phyloP scores from a whole-genome alignment of 345 rosid genomes.

The Linum trigynum region DNA sequence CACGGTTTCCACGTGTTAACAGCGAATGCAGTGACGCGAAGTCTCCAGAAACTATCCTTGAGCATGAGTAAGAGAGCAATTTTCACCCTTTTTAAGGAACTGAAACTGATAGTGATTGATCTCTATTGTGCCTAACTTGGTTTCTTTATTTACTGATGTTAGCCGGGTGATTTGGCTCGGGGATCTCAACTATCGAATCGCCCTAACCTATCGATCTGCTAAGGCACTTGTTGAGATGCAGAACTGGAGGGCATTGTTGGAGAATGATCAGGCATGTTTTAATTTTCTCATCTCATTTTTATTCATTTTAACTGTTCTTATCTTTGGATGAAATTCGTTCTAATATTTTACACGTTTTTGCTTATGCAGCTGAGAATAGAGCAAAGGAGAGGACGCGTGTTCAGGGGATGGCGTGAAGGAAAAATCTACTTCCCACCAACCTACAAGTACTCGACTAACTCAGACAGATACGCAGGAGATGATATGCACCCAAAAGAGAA shows the following conservation, averaged over 20 bases:
- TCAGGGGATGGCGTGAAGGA: slow-evolving; percentile 90
- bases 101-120: neutral
- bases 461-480: slow-evolving; percentile 89
- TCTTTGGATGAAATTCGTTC: slow-evolving; percentile 9
- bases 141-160: slow-evolving; percentile 12
- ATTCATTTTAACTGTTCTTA: neutral
- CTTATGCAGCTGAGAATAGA: slow-evolving; percentile 71
- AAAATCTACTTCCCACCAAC: slow-evolving; percentile 97
- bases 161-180: slow-evolving; percentile 99
- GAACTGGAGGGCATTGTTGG: slow-evolving; percentile 93
- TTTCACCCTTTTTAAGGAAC: neutral
- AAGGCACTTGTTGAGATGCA: slow-evolving; percentile 99
- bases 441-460: slow-evolving; percentile 91
- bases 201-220: slow-evolving; percentile 85
- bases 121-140: neutral
- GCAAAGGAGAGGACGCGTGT: slow-evolving; percentile 77
- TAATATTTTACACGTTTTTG: slow-evolving; percentile 10
- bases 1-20: slow-evolving; percentile 78
- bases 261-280: slow-evolving; percentile 78
- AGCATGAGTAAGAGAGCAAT: slow-evolving; percentile 68
- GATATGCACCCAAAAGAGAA: slow-evolving; percentile 91
- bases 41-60: slow-evolving; percentile 87
- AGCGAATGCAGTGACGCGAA: slow-evolving; percentile 40
- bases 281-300: neutral
- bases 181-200: slow-evolving; percentile 93